A percentile compares a stretch with the other conserved stretches of the same genome.
Evolutionary conservation across 169 alveolate species (phyloP).

Genomic region (Theileria orientalis): DNA sequence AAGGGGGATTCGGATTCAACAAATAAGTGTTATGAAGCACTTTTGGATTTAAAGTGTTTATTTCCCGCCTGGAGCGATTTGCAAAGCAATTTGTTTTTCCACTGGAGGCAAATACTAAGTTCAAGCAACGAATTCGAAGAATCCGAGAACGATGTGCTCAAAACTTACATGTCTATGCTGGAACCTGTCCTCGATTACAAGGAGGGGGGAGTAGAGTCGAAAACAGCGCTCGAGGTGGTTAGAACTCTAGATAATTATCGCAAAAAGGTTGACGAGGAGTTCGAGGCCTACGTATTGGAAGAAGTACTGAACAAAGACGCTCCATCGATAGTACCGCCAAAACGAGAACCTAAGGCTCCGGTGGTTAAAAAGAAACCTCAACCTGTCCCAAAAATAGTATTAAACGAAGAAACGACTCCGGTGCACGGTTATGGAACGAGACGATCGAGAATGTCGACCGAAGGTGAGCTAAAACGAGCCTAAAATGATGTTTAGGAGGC

Average conservation of each 20-base stretch:
- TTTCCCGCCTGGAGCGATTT: conserved; percentile 77
- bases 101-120: conserved; percentile 68
- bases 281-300: conserved; percentile 36
- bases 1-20: neutral
- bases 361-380: conserved; percentile 33
- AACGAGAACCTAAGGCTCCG: conserved; percentile 29
- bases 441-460: conserved; percentile 30
- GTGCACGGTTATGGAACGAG: conserved; percentile 62
- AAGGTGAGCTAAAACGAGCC: conserved; percentile 7
- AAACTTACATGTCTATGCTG: conserved; percentile 26
- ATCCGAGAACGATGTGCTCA: conserved; percentile 19
- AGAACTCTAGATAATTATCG: conserved; percentile 40
- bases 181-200: conserved; percentile 37
- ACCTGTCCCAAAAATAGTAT: conserved; percentile 25
- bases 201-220: conserved; percentile 55
- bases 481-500: conserved; percentile 6
- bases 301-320: conserved; percentile 51
- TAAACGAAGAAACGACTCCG: conserved; percentile 18
- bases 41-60: conserved; percentile 69
- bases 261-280: conserved; percentile 36
- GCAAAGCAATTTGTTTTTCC: conserved; percentile 69
- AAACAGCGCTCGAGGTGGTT: conserved; percentile 45
- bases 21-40: conserved; percentile 72
- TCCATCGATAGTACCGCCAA: conserved; percentile 38
- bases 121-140: conserved; percentile 43